Conservation (phyloP, 2,329 filamentous ascomycete species). For the Cladophialophora yegresii region DNA sequence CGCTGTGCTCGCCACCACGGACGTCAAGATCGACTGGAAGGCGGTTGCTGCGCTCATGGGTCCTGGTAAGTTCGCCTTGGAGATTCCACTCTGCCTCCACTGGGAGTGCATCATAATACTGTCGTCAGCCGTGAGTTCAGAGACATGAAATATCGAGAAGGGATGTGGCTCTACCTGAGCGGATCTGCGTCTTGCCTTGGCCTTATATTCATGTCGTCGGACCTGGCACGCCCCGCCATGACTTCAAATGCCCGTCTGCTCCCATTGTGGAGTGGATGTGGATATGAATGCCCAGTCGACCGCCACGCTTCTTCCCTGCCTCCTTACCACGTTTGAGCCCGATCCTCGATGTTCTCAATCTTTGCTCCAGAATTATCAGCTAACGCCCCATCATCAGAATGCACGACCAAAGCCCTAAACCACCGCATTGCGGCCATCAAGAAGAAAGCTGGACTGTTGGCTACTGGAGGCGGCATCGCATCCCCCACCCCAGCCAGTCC, state of each 20-base stretch:
- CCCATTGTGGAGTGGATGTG: background rate
- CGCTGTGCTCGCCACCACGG: background rate
- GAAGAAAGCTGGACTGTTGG: background rate
- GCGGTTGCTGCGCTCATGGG: constrained; percentile 8
- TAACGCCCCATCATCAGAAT: constrained; percentile 10
- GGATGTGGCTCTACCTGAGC: background rate
- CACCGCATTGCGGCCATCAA: constrained; percentile 16
- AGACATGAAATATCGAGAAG: background rate
- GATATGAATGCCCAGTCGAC: background rate
- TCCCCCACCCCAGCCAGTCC: background rate
- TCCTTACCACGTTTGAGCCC: background rate
- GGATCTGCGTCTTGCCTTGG: background rate
- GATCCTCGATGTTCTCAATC: background rate
- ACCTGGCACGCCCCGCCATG: background rate
- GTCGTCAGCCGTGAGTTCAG: background rate
- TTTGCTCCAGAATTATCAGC: background rate
- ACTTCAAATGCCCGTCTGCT: background rate
- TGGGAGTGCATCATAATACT: background rate
- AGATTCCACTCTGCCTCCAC: background rate
- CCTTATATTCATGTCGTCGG: background rate
- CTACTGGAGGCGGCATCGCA: no score
- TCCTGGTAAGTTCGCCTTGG: constrained; percentile 1
- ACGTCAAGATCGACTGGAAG: background rate
- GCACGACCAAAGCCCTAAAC: constrained; percentile 25
- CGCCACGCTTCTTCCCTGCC: background rate